Evolutionary conservation across 495 filamentous ascomycete species (phyloP), one percentile per base, ranked within the genome.

Genomic region (Aspergillus leporis): DNA sequence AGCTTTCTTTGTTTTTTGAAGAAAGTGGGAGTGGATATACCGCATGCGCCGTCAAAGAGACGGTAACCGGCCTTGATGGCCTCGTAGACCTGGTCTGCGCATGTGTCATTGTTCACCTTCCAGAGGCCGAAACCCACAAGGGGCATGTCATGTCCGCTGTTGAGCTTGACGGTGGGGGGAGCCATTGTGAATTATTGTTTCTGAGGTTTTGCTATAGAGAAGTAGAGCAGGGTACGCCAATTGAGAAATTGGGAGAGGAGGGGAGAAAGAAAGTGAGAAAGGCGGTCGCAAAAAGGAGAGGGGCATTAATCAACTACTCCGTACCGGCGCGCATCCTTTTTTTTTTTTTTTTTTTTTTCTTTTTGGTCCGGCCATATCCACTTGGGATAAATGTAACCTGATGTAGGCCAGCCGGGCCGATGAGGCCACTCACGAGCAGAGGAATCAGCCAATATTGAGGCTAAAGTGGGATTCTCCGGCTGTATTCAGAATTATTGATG

Each of bases 11-110:
- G n/a, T 43, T 50, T 41, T 18, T 51, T 70, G 38, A 60, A 65
- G 66, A 30, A 28, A 19, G 40, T 46, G 45, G 48, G 41, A 25
- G 53, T 66, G 53, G 67, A 78, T 82, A 63, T 81, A 93, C 90
- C 91, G 70, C 86, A 90, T 58, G 91, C 91, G 62, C 91, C 91
- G 62, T 96, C 91, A 61, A 95, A 91, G 36, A 93, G 81, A 57
- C 91, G 83, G 78, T 96, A 96, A 25, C 91, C 91, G 30, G 84
- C 77, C 77, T 94, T 94, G 80, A 96, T 93, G 66, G 91, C 91
- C 58, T 92, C 84, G 79, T 95, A 94, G 63, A 96, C 86, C 63
- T 84, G 85, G 66, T 93, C 88, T 66, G 91, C 85, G 69, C 84
- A 87, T 51, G 85, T 88, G 36, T 85, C 83, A 60, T 89, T 91